Conservation (phyloP, 352 stramenopile species). For the Globisporangium middletonii region DNA sequence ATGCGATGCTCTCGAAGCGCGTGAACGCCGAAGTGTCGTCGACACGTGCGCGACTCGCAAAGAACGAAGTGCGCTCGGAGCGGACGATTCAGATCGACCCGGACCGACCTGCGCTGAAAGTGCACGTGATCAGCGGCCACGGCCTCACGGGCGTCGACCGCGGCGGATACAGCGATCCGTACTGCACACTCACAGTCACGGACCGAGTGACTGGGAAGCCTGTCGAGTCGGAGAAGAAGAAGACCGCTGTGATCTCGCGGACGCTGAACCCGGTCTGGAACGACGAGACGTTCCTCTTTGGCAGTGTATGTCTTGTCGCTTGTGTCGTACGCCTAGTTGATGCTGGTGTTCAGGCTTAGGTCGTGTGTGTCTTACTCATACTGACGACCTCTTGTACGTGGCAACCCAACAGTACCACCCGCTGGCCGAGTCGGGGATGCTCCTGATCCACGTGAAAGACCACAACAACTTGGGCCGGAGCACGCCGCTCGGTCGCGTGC, state of each 20-base stretch:
- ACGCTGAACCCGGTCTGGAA: conserved; percentile 70
- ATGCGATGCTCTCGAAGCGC: conserved; percentile 42
- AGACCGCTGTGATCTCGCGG: conserved; percentile 54
- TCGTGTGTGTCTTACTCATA: not conserved
- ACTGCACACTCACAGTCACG: conserved; percentile 59
- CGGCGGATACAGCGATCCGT: conserved; percentile 68
- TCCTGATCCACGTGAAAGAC: conserved; percentile 71
- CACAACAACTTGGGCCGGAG: conserved; percentile 62
- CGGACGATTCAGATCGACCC: conserved; percentile 21
- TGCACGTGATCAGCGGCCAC: conserved; percentile 57
- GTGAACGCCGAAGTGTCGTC: conserved; percentile 50
- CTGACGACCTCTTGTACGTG: not conserved
- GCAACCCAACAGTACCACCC: conserved; percentile 28
- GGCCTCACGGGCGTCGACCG: conserved; percentile 48
- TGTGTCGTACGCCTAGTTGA: not conserved
- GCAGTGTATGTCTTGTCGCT: conserved; percentile 33
- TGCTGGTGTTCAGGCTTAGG: not conserved
- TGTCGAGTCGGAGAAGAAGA: conserved; percentile 63
- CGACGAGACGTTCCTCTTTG: conserved; percentile 56
- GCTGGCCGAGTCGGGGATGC: conserved; percentile 30
- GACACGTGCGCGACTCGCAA: conserved; percentile 39
- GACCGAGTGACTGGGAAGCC: conserved; percentile 38
- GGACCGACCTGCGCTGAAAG: conserved; percentile 34
- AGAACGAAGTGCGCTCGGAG: conserved; percentile 60
- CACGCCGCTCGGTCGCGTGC: conserved; percentile 56